These are phyloP conservation scores for Diaporthe humulicola DNA, from an alignment of 2,329 filamentous ascomycete species.

Conservation along the genomic window DNA sequence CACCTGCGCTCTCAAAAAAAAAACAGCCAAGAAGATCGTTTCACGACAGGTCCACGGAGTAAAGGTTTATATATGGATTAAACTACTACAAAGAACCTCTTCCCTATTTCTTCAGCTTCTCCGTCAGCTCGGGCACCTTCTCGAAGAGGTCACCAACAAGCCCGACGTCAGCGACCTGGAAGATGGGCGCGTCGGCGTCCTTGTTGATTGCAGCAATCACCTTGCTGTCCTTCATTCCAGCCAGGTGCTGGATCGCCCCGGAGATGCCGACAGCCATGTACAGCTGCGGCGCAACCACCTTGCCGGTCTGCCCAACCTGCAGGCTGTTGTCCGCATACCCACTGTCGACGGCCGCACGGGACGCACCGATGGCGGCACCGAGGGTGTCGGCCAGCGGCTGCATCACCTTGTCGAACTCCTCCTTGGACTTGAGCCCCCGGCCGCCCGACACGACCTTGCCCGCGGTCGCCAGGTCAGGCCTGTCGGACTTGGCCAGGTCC, in stretches of 20 bases:
- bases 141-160: constrained; percentile 96
- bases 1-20: background rate
- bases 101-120: constrained; percentile 82
- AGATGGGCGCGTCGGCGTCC: constrained; percentile 95
- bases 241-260: constrained; percentile 96
- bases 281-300: constrained; percentile 96
- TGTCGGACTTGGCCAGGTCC: constrained; percentile 91
- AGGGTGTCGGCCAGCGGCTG: constrained; percentile 91
- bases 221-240: constrained; percentile 99
- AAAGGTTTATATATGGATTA: constrained; percentile 21
- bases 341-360: constrained; percentile 93
- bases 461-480: constrained; percentile 93
- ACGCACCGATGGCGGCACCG: constrained; percentile 95
- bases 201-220: constrained; percentile 99
- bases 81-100: constrained; percentile 44
- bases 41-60: background rate
- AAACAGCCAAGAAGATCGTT: background rate
- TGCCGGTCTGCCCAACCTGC: constrained; percentile 98
- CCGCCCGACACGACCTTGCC: constrained; percentile 92
- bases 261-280: constrained; percentile 97
- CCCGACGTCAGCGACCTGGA: constrained; percentile 97
- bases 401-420: constrained; percentile 95
- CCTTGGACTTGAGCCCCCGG: constrained; percentile 95
- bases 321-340: constrained; percentile 98
- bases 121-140: constrained; percentile 93